phyloP scores from a whole-genome alignment of 1,284 basidiomycete species.

The Pseudozyma pruni region DNA sequence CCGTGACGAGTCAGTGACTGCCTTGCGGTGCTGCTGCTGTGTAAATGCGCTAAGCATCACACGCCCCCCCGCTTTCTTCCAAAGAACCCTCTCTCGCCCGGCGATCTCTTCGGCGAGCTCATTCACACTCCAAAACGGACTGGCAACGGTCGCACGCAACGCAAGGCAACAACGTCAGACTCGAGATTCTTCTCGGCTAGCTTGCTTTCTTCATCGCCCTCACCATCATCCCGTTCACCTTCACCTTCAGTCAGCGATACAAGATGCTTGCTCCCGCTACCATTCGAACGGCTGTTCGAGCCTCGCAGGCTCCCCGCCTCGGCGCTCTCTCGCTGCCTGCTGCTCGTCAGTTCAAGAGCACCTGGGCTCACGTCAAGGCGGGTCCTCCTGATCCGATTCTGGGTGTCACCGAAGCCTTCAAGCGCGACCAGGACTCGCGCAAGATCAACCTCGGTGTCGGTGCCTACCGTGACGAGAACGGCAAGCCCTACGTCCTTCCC shows the following conservation, averaged over 20 bases:
- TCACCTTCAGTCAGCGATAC: not conserved
- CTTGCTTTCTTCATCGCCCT: not conserved
- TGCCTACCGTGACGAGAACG: slow-evolving; percentile 88
- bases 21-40: slow-evolving; percentile 1
- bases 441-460: slow-evolving; percentile 94
- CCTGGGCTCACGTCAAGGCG: slow-evolving; percentile 84
- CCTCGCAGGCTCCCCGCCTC: slow-evolving; percentile 31
- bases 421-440: slow-evolving; percentile 80
- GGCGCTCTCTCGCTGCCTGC: slow-evolving; percentile 37
- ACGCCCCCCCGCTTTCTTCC: slow-evolving; percentile 9
- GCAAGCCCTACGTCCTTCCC: slow-evolving; percentile 93
- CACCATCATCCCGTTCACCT: slow-evolving; percentile 5
- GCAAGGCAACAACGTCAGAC: not conserved
- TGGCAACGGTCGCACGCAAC: not conserved
- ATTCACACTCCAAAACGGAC: slow-evolving; percentile 2
- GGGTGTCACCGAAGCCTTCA: slow-evolving; percentile 95
- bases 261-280: slow-evolving; percentile 41
- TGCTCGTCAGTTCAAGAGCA: slow-evolving; percentile 72
- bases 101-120: slow-evolving; percentile 24
- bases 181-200: not conserved
- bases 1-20: not conserved
- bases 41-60: slow-evolving; percentile 4
- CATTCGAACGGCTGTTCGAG: slow-evolving; percentile 42
- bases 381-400: slow-evolving; percentile 95
- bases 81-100: slow-evolving; percentile 4